Evolutionary conservation across 148 eudicot genomes (phyloP), one percentile per base, ranked within the genome.

Genomic region (Selenicereus undatus): DNA sequence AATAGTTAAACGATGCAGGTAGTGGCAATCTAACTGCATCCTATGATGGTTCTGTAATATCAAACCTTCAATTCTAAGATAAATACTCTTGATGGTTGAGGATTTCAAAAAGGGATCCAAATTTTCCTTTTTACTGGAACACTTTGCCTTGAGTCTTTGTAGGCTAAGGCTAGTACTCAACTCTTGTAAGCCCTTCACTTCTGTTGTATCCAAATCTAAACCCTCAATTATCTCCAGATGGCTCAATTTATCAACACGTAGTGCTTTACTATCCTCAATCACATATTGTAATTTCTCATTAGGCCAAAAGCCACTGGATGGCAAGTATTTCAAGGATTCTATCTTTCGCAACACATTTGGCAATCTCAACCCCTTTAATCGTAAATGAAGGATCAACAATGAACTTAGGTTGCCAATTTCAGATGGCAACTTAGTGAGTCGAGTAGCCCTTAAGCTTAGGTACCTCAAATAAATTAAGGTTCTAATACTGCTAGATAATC

Each of bases 381-480:
- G 82, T 26, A 73, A 42, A 74, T 80, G 77, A 32, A 80, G 82
- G 52, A 80, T 72, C 71, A 80, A 30, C 35, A 80, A 39, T 8
- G 82, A 80, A 35, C 39, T 80, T 6, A 80, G 56, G 58, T 73
- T 56, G 22, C 58, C 54, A 36, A 80, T 80, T 13, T 75, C 71
- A 56, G 71, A 8, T 35, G 77, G 71, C 39, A 80, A 21, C 3
- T 18, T 0, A 12, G 82, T 73, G 8, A 14, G 42, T 1, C 60
- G 18, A 79, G 81, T 17, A 79, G 52, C 52, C 11, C 8, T 36
- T 26, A 80, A 39, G 56, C 82, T 80, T 18, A 80, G 54, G 39
- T 72, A 80, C 71, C 82, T 80, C 35, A 80, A 56, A 73, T 16
- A 39, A 1, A 80, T 21, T 9, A 72, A 58, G 14, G 27, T 12